Conservation (phyloP, 345 rosid genomes). For the Gossypium ekmanianum region DNA sequence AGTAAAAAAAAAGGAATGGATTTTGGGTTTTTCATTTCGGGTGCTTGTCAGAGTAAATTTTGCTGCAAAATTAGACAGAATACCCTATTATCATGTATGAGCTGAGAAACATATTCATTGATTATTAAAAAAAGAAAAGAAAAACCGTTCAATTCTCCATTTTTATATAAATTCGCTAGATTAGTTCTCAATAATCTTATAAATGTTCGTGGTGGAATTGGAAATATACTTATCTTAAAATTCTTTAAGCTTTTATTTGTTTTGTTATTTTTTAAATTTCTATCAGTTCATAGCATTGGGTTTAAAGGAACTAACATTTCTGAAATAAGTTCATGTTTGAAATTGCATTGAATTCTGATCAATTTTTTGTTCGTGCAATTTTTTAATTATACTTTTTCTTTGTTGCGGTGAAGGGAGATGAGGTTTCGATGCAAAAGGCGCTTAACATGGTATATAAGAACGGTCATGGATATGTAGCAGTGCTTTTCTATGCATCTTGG, state of each 20-base stretch:
- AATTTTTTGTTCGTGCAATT: background rate
- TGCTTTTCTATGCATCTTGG: constrained; percentile 94
- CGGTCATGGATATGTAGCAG: constrained; percentile 61
- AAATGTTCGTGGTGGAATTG: background rate
- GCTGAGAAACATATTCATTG: background rate
- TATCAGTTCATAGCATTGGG: background rate
- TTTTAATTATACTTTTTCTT: constrained; percentile 17
- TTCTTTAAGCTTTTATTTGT: background rate
- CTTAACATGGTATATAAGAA: constrained; percentile 59
- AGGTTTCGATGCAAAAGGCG: constrained; percentile 61
- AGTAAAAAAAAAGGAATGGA: background rate
- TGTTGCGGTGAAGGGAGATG: constrained; percentile 65
- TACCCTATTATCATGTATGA: background rate
- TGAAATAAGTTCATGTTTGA: background rate
- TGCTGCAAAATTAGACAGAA: background rate
- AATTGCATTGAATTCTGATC: background rate
- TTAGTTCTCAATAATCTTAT: background rate
- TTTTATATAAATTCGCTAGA: background rate
- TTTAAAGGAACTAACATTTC: background rate
- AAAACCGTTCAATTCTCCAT: background rate
- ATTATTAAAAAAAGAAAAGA: background rate
- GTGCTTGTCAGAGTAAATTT: background rate
- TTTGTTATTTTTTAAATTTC: background rate
- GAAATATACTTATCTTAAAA: background rate
- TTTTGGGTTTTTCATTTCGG: background rate